Percentiles rank a stretch among this genome's conserved stretches.
Evolutionary conservation across 2,329 filamentous ascomycete species (phyloP).

Genomic region (Neofusicoccum umdonicola): DNA sequence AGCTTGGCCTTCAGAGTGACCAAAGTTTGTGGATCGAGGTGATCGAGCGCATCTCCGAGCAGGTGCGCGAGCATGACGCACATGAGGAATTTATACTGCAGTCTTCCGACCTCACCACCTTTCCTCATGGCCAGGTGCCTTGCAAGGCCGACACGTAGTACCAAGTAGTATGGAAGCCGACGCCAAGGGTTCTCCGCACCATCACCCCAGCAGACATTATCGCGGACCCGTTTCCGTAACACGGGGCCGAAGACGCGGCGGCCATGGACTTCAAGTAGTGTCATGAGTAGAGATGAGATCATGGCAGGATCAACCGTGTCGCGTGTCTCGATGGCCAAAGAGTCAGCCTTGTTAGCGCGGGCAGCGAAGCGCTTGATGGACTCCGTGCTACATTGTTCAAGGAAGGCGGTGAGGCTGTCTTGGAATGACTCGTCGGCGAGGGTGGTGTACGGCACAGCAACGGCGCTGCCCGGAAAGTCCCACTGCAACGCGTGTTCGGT

Average conservation of each 20-base stretch:
- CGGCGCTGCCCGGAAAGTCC: constrained; percentile 59
- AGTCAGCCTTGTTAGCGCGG: constrained; percentile 51
- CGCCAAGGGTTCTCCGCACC: constrained; percentile 57
- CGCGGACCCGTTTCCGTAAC: constrained; percentile 59
- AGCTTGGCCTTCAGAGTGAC: constrained; percentile 53
- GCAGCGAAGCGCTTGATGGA: constrained; percentile 55
- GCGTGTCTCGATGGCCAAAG: constrained; percentile 52
- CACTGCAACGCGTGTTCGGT: constrained; percentile 54
- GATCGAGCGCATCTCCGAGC: constrained; percentile 39
- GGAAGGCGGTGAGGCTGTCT: constrained; percentile 48
- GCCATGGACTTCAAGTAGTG: constrained; percentile 58
- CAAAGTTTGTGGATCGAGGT: constrained; percentile 36
- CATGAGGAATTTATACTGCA: constrained; percentile 60
- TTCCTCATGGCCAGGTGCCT: constrained; percentile 48
- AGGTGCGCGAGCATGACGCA: constrained; percentile 48
- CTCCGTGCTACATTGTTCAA: constrained; percentile 57
- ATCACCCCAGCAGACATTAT: constrained; percentile 57
- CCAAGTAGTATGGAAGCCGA: constrained; percentile 60
- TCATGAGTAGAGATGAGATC: constrained; percentile 60
- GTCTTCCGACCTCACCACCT: constrained; percentile 43
- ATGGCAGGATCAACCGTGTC: constrained; percentile 58
- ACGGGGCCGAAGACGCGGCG: constrained; percentile 31
- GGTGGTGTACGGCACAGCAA: constrained; percentile 42
- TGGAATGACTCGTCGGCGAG: constrained; percentile 48
- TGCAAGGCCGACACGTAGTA: constrained; percentile 58